Percentiles rank a stretch among this genome's conserved stretches.
phyloP scores from a whole-genome alignment of 225 moss, liverwort and hornwort species.

The Sphagnum tenellum region DNA sequence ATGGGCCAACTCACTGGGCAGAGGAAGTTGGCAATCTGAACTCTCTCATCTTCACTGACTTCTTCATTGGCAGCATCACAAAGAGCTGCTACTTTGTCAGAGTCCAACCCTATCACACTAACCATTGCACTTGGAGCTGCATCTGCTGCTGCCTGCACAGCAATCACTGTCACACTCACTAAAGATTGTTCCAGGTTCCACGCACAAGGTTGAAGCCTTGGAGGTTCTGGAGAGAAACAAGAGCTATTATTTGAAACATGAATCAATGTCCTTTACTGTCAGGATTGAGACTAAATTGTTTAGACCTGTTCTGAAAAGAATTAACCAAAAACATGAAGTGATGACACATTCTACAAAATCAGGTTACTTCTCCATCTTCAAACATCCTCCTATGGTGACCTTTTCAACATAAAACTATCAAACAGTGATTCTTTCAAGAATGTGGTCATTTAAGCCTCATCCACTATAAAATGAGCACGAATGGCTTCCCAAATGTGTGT shows the following conservation, averaged over 20 bases:
- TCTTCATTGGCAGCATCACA: conserved; percentile 93
- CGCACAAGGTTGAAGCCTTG: too few species aligned
- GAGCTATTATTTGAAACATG: too few species aligned
- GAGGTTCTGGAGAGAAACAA: too few species aligned
- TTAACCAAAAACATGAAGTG: too few species aligned
- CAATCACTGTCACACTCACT: neutral
- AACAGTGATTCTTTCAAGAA: neutral
- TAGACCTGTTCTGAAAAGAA: too few species aligned
- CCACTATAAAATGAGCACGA: neutral
- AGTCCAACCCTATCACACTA: conserved; percentile 87
- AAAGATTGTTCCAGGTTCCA: too few species aligned
- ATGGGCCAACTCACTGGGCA: conserved; percentile 46
- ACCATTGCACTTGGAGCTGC: conserved; percentile 94
- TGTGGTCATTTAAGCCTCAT: neutral
- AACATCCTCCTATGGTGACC: too few species aligned
- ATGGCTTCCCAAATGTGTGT: neutral
- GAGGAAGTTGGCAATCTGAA: conserved; percentile 90
- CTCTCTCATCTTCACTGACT: conserved; percentile 81
- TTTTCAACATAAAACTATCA: too few species aligned
- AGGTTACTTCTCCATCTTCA: too few species aligned
- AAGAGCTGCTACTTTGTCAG: conserved; percentile 70
- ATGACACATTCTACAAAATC: too few species aligned
- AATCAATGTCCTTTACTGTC: too few species aligned
- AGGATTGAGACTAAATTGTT: too few species aligned
- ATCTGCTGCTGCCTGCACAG: conserved; percentile 83